Conservation (phyloP, 306 rosid species). For the Sicyos baderoa region DNA sequence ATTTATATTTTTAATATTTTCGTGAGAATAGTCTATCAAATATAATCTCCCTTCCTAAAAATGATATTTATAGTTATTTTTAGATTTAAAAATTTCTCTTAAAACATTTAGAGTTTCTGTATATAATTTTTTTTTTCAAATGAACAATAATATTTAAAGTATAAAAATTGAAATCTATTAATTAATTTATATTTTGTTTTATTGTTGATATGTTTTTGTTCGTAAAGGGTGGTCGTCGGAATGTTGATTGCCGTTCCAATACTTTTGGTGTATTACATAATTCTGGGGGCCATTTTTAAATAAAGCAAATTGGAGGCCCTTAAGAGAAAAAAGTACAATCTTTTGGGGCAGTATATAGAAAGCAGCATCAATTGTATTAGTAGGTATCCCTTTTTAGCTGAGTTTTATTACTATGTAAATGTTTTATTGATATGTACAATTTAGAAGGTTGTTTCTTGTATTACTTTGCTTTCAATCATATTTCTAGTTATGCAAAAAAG, state of each 20-base stretch:
- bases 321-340: background rate
- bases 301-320: background rate
- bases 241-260: constrained; percentile 15
- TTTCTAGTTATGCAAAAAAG: no score
- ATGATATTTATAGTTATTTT: no score
- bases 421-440: background rate
- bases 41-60: no score
- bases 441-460: background rate
- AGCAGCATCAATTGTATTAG: background rate
- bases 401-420: background rate
- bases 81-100: no score
- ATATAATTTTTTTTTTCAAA: no score
- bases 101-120: no score
- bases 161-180: no score
- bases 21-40: no score
- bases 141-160: no score
- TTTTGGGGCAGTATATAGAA: background rate
- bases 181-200: background rate
- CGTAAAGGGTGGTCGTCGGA: constrained; percentile 3
- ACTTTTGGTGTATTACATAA: background rate
- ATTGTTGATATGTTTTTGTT: background rate
- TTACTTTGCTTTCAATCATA: no score
- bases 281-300: constrained; percentile 4
- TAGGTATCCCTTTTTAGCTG: background rate
- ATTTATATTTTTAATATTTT: no score